A percentile compares a stretch with the other conserved stretches of the same genome.
Conservation (phyloP, 1,284 basidiomycete genomes). For the Phellopilus nigrolimitatus region DNA sequence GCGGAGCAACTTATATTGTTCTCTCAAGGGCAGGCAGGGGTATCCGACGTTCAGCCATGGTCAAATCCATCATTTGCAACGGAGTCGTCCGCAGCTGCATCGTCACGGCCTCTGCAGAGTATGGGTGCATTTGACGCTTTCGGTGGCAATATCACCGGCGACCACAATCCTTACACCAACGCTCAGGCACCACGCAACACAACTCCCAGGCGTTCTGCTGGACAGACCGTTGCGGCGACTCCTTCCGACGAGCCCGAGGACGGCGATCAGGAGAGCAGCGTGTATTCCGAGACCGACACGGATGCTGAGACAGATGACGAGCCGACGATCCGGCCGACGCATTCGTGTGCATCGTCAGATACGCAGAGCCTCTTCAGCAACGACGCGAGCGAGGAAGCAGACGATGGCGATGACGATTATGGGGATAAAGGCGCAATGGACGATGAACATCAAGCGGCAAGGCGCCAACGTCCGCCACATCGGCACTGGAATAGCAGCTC, state of each 20-base stretch:
- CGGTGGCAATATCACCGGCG: constrained; percentile 25
- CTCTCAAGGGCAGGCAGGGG: constrained; percentile 39
- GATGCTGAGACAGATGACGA: constrained; percentile 56
- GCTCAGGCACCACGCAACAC: constrained; percentile 12
- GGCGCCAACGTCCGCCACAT: not conserved
- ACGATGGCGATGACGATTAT: constrained; percentile 22
- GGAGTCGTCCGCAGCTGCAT: constrained; percentile 11
- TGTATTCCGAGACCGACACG: constrained; percentile 38
- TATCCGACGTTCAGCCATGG: constrained; percentile 26
- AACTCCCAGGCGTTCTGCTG: constrained; percentile 5
- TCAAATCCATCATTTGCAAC: constrained; percentile 24
- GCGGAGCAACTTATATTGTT: constrained; percentile 81
- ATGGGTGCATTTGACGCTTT: constrained; percentile 55
- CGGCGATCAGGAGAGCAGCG: constrained; percentile 28
- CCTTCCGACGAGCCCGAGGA: constrained; percentile 20
- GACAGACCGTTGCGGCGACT: not conserved
- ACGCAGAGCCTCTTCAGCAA: constrained; percentile 34
- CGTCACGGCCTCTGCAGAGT: constrained; percentile 39
- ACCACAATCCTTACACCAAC: constrained; percentile 5
- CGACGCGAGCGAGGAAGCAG: constrained; percentile 23
- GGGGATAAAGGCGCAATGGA: constrained; percentile 19
- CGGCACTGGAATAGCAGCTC: constrained; percentile 9
- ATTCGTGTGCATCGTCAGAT: constrained; percentile 34
- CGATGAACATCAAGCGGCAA: not conserved
- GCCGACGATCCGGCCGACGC: constrained; percentile 61